Evolutionary conservation across 2,329 filamentous ascomycete genomes (phyloP).

Genomic region (Knoxdaviesia capensis): DNA sequence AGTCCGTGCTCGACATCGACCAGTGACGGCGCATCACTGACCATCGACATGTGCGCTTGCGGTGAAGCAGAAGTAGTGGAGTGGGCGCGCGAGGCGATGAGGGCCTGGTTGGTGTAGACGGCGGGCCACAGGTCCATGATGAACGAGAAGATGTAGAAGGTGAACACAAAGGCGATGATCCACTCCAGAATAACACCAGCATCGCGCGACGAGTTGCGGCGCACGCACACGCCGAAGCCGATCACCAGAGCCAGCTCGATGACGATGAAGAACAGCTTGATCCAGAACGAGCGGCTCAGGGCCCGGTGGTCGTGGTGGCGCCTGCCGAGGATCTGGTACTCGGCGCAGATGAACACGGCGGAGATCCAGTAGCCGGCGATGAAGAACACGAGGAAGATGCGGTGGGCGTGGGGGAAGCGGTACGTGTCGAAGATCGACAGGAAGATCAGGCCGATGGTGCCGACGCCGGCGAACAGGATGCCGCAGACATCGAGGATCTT

Average conservation of each 20-base stretch:
- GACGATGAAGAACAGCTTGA: slow-evolving; percentile 72
- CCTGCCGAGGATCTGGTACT: slow-evolving; percentile 48
- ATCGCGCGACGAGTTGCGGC: slow-evolving; percentile 28
- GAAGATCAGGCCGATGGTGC: slow-evolving; percentile 62
- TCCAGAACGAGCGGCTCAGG: slow-evolving; percentile 62
- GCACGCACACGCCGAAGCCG: slow-evolving; percentile 44
- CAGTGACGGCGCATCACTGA: too few species aligned
- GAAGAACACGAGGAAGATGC: slow-evolving; percentile 63
- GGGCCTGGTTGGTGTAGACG: slow-evolving; percentile 31
- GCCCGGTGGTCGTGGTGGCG: slow-evolving; percentile 56
- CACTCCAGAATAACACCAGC: slow-evolving; percentile 61
- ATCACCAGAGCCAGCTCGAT: slow-evolving; percentile 56
- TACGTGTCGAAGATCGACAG: slow-evolving; percentile 72
- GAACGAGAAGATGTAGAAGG: slow-evolving; percentile 75
- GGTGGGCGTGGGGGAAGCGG: slow-evolving; percentile 46
- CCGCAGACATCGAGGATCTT: slow-evolving; percentile 40
- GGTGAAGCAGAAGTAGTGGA: too few species aligned
- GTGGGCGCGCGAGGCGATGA: not conserved
- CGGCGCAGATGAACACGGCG: slow-evolving; percentile 74
- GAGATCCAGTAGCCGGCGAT: slow-evolving; percentile 70
- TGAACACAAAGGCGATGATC: slow-evolving; percentile 65
- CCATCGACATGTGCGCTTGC: too few species aligned
- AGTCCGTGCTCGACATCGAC: too few species aligned
- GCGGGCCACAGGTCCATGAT: slow-evolving; percentile 73
- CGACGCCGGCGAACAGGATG: slow-evolving; percentile 50